Conservation (phyloP, 2,329 filamentous ascomycete genomes). For the Tolypocladium album region DNA sequence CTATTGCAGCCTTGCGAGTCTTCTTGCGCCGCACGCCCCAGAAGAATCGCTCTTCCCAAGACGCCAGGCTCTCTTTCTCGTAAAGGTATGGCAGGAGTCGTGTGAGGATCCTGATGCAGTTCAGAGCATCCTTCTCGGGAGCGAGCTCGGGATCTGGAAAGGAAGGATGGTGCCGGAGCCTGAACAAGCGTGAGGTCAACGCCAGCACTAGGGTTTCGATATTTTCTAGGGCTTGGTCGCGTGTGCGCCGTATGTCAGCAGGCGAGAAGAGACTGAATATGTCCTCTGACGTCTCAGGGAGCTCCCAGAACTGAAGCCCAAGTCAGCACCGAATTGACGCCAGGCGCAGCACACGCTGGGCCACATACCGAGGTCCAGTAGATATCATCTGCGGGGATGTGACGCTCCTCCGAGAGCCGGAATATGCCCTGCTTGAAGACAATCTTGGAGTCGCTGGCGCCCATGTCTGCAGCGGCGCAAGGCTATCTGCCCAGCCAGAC, state of each 20-base stretch:
- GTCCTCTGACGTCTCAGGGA: slow-evolving; percentile 91
- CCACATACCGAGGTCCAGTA: slow-evolving; percentile 85
- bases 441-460: slow-evolving; percentile 96
- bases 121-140: slow-evolving; percentile 79
- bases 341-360: not conserved
- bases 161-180: slow-evolving; percentile 77
- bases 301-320: slow-evolving; percentile 76
- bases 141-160: slow-evolving; percentile 83
- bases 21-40: slow-evolving; percentile 68
- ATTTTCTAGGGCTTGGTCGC: slow-evolving; percentile 77
- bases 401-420: slow-evolving; percentile 80
- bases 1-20: slow-evolving; percentile 54
- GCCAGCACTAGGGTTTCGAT: slow-evolving; percentile 81
- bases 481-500: slow-evolving; percentile 6
- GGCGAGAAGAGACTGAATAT: slow-evolving; percentile 93
- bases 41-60: slow-evolving; percentile 91
- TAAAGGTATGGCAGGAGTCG: slow-evolving; percentile 85
- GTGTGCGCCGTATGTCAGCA: slow-evolving; percentile 75
- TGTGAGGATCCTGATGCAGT: slow-evolving; percentile 87
- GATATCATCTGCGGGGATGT: slow-evolving; percentile 76
- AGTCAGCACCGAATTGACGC: slow-evolving; percentile 2
- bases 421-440: slow-evolving; percentile 99
- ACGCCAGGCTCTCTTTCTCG: slow-evolving; percentile 70
- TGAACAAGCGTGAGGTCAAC: slow-evolving; percentile 70
- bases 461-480: slow-evolving; percentile 49